Evolutionary conservation across 2,329 filamentous ascomycete genomes (phyloP).

Genomic region (Monilinia laxa): DNA sequence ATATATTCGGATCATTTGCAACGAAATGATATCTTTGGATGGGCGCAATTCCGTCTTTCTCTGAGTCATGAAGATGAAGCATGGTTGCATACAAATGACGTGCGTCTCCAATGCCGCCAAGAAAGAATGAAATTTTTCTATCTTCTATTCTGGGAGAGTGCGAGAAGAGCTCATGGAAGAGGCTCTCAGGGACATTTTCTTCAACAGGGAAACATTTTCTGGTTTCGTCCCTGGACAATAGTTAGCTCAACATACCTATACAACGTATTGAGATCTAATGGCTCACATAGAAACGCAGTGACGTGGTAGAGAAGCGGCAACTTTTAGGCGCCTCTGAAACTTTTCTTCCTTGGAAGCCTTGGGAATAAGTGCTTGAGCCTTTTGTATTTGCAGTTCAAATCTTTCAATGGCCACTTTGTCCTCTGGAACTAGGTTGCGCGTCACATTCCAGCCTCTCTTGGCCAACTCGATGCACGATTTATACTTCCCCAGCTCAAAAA

Average conservation of each 20-base stretch:
- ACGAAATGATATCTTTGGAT: slow-evolving; percentile 25
- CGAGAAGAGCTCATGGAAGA: neutral
- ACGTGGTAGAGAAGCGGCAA: neutral
- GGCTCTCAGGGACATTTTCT: slow-evolving; percentile 10
- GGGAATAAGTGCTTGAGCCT: neutral
- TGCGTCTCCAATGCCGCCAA: slow-evolving; percentile 25
- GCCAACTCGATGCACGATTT: neutral
- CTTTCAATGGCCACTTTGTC: neutral
- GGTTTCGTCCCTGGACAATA: neutral
- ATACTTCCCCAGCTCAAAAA: neutral
- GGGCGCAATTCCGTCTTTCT: neutral
- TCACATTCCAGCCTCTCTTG: neutral
- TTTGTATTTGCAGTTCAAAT: neutral
- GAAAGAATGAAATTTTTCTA: slow-evolving; percentile 24
- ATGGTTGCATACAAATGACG: slow-evolving; percentile 22
- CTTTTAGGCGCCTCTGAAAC: neutral
- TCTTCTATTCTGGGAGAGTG: neutral
- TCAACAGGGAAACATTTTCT: slow-evolving; percentile 17
- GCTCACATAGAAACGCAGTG: neutral
- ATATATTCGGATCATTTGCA: slow-evolving; percentile 26
- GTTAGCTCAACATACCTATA: neutral
- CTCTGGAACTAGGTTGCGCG: neutral
- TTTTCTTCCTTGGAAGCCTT: neutral
- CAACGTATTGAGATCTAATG: too few relatives aligned
- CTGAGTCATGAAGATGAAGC: slow-evolving; percentile 18